Conservation (phyloP, 257 asterid species). For the Avicennia marina region DNA sequence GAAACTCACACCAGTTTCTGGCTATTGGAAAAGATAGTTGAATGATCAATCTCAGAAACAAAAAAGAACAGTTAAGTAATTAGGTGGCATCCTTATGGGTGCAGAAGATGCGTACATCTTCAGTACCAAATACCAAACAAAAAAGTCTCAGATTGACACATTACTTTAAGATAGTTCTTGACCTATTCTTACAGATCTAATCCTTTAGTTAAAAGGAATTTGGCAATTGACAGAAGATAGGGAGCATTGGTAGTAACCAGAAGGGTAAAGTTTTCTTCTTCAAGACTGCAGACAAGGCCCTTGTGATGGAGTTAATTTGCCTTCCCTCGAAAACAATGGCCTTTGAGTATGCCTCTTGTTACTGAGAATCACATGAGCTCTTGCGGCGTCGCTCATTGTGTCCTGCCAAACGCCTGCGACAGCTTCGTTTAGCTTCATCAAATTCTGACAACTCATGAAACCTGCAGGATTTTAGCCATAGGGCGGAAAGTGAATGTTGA, state of each 20-base stretch:
- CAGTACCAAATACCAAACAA: constrained; percentile 5
- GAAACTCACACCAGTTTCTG: no score
- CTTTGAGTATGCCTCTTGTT: constrained; percentile 29
- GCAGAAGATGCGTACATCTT: background rate
- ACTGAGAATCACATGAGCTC: constrained; percentile 53
- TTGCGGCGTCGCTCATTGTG: constrained; percentile 91
- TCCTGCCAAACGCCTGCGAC: constrained; percentile 86
- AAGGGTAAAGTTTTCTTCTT: constrained; percentile 11
- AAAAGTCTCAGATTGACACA: background rate
- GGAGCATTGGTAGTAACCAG: constrained; percentile 44
- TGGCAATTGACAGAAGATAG: constrained; percentile 79
- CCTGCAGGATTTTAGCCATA: constrained; percentile 42
- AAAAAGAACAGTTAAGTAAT: no score
- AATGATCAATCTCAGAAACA: no score
- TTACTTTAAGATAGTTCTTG: background rate
- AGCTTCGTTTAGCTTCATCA: constrained; percentile 84
- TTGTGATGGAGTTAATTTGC: constrained; percentile 8
- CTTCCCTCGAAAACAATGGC: constrained; percentile 10
- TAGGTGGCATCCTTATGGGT: constrained; percentile 7
- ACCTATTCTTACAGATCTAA: constrained; percentile 21
- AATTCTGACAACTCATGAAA: constrained; percentile 77
- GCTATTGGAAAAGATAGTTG: no score
- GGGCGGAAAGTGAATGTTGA: constrained; percentile 6
- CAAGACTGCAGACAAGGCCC: constrained; percentile 16
- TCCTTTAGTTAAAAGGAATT: constrained; percentile 17